These are phyloP conservation scores for Yamadazyma tumulicola DNA, from an alignment of 805 yeast genomes.

Conservation along the genomic window DNA sequence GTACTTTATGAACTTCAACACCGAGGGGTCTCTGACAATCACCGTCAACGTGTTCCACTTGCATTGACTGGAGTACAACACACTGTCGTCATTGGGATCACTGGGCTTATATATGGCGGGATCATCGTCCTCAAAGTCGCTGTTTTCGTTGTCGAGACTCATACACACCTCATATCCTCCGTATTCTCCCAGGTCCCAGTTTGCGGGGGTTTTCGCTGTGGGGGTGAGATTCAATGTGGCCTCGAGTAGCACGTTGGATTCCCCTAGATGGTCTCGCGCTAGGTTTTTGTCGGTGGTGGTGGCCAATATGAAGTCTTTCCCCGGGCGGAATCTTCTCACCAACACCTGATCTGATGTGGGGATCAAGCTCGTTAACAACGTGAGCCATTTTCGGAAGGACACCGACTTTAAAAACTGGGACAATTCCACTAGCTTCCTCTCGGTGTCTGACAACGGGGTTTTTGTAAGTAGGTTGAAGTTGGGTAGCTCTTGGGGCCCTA, in stretches of 20 bases:
- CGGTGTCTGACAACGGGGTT: slow-evolving; percentile 19
- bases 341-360: slow-evolving; percentile 65
- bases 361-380: slow-evolving; percentile 55
- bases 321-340: slow-evolving; percentile 89
- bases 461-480: slow-evolving; percentile 43
- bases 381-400: slow-evolving; percentile 69
- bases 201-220: slow-evolving; percentile 44
- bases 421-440: slow-evolving; percentile 47
- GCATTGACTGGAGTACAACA: slow-evolving; percentile 76
- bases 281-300: slow-evolving; percentile 50
- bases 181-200: slow-evolving; percentile 84
- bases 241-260: slow-evolving; percentile 54
- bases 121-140: slow-evolving; percentile 54
- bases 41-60: slow-evolving; percentile 76
- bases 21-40: slow-evolving; percentile 78
- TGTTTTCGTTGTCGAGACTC: slow-evolving; percentile 51
- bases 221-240: slow-evolving; percentile 85
- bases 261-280: slow-evolving; percentile 33
- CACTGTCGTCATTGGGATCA: slow-evolving; percentile 65
- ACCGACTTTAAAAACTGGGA: slow-evolving; percentile 56
- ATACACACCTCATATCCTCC: slow-evolving; percentile 96
- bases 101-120: slow-evolving; percentile 73
- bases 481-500: slow-evolving; percentile 51
- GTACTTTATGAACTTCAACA: slow-evolving; percentile 89
- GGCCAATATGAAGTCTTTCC: slow-evolving; percentile 89